These are phyloP conservation scores for Cocos nucifera DNA, from an alignment of 176 grass and related monocot species.

Conservation along the genomic window DNA sequence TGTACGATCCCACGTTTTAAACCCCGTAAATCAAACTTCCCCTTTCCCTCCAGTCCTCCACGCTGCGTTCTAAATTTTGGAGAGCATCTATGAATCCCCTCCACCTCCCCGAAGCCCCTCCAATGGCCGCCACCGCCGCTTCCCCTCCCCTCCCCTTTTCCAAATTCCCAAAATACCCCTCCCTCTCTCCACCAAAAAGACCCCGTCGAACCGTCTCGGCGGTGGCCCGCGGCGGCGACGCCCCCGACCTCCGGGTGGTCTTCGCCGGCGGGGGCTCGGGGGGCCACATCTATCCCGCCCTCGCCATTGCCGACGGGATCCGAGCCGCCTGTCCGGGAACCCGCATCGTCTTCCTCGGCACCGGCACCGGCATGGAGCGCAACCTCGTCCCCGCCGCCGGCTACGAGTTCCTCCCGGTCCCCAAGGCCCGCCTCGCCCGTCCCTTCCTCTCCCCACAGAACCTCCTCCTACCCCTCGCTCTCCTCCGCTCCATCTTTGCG, in stretches of 20 bases:
- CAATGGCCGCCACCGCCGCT: too few relatives aligned
- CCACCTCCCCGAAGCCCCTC: too few relatives aligned
- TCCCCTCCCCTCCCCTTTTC: too few relatives aligned
- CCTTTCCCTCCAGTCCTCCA: too few relatives aligned
- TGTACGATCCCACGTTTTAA: too few relatives aligned
- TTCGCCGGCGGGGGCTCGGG: conserved; percentile 59
- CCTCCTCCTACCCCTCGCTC: conserved; percentile 35
- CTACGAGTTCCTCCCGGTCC: conserved; percentile 19
- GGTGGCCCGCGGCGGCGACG: too few relatives aligned
- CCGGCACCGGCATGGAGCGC: conserved; percentile 2
- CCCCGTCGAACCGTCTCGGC: neutral
- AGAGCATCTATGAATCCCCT: too few relatives aligned
- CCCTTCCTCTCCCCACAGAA: conserved; percentile 34
- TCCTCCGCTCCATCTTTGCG: conserved; percentile 39
- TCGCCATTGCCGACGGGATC: conserved; percentile 70
- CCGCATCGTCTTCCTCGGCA: conserved; percentile 53
- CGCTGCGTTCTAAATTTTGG: too few relatives aligned
- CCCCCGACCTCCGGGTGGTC: conserved; percentile 31
- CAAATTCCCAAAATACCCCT: too few relatives aligned
- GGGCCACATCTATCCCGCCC: conserved; percentile 58
- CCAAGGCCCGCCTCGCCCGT: conserved; percentile 14
- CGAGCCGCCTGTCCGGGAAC: conserved; percentile 26
- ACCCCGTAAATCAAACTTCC: too few relatives aligned
- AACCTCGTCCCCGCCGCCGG: conserved; percentile 9
- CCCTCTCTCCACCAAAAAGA: too few relatives aligned